Evolutionary conservation across 1,284 basidiomycete genomes (phyloP).

Genomic region (Gastroboletus turbinatus): DNA sequence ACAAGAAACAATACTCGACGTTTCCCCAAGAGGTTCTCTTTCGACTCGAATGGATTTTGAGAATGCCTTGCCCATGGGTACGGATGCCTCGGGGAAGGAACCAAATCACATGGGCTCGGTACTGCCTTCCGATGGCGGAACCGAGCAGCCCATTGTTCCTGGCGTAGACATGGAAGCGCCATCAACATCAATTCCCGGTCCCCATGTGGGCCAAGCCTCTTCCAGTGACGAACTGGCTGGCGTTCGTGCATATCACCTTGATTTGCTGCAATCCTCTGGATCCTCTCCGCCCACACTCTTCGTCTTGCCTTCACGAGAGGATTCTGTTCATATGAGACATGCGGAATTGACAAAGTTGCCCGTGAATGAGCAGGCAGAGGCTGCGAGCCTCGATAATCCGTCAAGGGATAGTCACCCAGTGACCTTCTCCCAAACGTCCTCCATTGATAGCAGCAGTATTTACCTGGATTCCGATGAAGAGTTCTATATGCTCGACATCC

Average conservation of each 20-base stretch:
- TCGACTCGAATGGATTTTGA: background rate
- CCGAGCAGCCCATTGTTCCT: background rate
- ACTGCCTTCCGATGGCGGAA: background rate
- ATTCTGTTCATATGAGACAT: background rate
- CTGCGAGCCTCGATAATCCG: background rate
- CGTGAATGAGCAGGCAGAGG: background rate
- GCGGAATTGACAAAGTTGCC: background rate
- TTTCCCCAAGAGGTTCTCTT: background rate
- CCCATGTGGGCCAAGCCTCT: background rate
- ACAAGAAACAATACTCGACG: background rate
- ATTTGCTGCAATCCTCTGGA: background rate
- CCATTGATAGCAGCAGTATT: background rate
- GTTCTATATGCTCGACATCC: conserved; percentile 38
- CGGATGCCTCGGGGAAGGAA: background rate
- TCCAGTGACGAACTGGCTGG: background rate
- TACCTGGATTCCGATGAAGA: conserved; percentile 12
- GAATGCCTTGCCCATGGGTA: background rate
- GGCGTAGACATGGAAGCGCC: background rate
- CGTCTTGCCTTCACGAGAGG: background rate
- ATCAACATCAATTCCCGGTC: background rate
- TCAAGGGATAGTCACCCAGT: background rate
- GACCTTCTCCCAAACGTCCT: background rate
- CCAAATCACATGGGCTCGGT: background rate
- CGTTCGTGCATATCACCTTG: background rate
- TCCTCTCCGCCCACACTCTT: background rate